These are phyloP conservation scores for Pythium coloratum DNA, from an alignment of 352 stramenopile species.

Conservation along the genomic window DNA sequence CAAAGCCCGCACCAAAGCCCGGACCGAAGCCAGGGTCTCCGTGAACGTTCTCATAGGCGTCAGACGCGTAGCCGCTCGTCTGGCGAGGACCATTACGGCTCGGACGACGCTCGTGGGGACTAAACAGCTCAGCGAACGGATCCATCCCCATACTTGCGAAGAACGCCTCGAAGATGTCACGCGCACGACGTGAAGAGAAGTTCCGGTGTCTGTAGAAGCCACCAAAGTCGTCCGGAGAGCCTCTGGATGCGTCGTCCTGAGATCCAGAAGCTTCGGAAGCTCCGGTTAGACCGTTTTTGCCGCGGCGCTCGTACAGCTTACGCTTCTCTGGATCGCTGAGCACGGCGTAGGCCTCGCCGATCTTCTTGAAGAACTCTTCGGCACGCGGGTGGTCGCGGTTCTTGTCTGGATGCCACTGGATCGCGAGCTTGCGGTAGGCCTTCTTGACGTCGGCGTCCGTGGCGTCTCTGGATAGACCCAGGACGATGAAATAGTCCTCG, in stretches of 20 bases:
- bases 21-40: constrained; percentile 34
- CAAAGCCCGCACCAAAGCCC: constrained; percentile 23
- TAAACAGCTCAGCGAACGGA: constrained; percentile 62
- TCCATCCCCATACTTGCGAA: constrained; percentile 51
- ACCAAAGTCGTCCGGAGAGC: neutral
- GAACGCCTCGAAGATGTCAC: constrained; percentile 75
- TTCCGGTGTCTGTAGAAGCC: constrained; percentile 5
- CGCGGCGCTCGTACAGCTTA: constrained; percentile 49
- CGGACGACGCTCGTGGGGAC: neutral
- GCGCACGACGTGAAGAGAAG: constrained; percentile 58
- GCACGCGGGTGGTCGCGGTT: constrained; percentile 79
- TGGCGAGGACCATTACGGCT: neutral
- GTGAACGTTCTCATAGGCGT: constrained; percentile 28
- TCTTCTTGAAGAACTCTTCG: constrained; percentile 89
- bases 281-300: constrained; percentile 34
- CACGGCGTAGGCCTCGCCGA: constrained; percentile 89
- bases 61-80: neutral
- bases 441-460: constrained; percentile 58
- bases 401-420: constrained; percentile 95
- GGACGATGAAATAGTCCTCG: constrained; percentile 72
- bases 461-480: constrained; percentile 42
- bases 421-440: constrained; percentile 65
- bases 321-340: constrained; percentile 76
- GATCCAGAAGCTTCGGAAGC: neutral
- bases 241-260: neutral